These are phyloP conservation scores for Cairneyella variabilis DNA, from an alignment of 495 filamentous ascomycete genomes.

Conservation along the genomic window DNA sequence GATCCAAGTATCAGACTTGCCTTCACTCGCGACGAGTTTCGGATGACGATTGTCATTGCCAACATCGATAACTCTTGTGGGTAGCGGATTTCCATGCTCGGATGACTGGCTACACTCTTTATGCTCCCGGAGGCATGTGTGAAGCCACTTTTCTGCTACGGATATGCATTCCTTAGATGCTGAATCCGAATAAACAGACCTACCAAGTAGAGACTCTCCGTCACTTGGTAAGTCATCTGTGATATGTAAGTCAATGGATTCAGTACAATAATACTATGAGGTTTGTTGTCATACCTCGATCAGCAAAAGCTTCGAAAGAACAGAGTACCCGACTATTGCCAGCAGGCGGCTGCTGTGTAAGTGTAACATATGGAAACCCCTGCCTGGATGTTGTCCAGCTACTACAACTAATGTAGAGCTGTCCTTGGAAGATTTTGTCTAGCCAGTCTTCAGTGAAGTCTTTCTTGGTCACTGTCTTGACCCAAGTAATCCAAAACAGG, in stretches of 20 bases:
- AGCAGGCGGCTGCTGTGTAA: conserved; percentile 14
- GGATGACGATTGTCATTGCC: conserved; percentile 14
- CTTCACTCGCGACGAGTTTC: conserved; percentile 17
- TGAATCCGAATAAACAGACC: conserved; percentile 21
- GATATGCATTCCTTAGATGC: conserved; percentile 19
- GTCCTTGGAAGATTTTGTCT: conserved; percentile 6
- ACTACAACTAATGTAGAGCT: conserved; percentile 21
- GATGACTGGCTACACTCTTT: conserved; percentile 16
- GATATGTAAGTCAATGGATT: conserved; percentile 5
- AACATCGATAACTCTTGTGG: conserved; percentile 26
- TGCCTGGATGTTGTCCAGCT: conserved; percentile 22
- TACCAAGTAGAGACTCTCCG: conserved; percentile 14
- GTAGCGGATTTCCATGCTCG: conserved; percentile 10
- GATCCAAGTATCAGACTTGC: conserved; percentile 17
- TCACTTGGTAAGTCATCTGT: conserved; percentile 21
- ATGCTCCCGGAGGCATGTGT: conserved; percentile 20
- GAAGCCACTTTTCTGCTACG: conserved; percentile 16
- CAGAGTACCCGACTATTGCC: conserved; percentile 13
- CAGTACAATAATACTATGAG: background rate
- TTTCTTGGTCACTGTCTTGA: conserved; percentile 13
- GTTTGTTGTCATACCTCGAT: conserved; percentile 14
- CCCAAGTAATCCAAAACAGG: conserved; percentile 24
- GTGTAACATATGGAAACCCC: conserved; percentile 23
- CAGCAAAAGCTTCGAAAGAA: conserved; percentile 25
- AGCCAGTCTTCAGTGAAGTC: conserved; percentile 20